Conservation (phyloP, 192 early-diverging fungal species). For the Linnemannia hyalina region DNA sequence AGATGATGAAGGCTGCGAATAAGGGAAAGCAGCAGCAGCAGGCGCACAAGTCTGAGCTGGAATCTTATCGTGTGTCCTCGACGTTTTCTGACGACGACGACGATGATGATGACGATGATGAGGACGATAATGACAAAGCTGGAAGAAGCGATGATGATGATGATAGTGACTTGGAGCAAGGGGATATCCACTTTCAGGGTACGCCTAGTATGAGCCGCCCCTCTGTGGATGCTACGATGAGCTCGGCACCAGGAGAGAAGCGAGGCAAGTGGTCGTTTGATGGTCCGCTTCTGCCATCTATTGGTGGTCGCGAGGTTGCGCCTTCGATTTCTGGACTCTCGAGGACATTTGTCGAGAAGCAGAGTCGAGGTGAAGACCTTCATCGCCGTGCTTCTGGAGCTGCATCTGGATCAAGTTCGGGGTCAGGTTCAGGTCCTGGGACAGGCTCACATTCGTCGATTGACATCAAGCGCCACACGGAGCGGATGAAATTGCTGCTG, state of each 20-base stretch:
- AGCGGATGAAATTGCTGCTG: constrained; percentile 46
- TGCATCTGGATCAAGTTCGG: not conserved
- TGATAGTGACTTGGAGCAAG: constrained; percentile 29
- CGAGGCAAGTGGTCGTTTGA: not conserved
- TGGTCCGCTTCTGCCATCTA: not conserved
- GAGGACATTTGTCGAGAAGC: constrained; percentile 21
- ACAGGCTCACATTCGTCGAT: not conserved
- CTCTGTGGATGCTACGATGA: not conserved
- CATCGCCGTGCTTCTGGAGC: constrained; percentile 1
- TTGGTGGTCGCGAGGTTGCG: not conserved
- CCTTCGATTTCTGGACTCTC: constrained; percentile 34
- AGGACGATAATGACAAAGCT: not conserved
- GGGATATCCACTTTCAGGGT: not conserved
- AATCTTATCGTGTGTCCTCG: constrained; percentile 15
- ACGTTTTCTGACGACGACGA: constrained; percentile 21
- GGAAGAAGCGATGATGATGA: constrained; percentile 16
- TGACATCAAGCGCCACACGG: constrained; percentile 41
- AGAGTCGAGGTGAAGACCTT: constrained; percentile 35
- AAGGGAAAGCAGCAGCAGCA: not conserved
- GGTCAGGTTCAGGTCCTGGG: not conserved
- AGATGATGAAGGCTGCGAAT: constrained; percentile 20
- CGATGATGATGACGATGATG: constrained; percentile 23
- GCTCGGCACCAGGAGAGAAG: not conserved
- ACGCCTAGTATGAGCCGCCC: not conserved
- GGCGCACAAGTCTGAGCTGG: not conserved